These are phyloP conservation scores for Chaetomiaceae sp. DNA, from an alignment of 2,329 filamentous ascomycete species.

Conservation along the genomic window DNA sequence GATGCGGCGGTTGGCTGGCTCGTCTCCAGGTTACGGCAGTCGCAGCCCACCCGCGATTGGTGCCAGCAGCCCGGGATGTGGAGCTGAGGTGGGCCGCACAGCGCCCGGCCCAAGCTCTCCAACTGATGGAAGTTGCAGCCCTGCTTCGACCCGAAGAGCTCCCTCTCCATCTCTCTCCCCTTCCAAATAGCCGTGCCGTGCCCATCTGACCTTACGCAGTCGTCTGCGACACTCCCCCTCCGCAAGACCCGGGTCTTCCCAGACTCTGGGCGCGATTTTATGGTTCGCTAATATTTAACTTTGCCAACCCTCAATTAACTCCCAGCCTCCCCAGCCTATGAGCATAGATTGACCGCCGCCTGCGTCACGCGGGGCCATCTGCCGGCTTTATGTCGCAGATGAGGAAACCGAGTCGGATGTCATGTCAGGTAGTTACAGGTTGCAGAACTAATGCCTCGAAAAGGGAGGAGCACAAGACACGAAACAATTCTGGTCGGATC, in stretches of 20 bases:
- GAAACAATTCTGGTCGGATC: not conserved
- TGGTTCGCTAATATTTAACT: slow-evolving; percentile 20
- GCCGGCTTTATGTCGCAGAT: slow-evolving; percentile 28
- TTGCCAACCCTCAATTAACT: slow-evolving; percentile 11
- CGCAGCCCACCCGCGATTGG: slow-evolving; percentile 6
- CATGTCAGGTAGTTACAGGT: slow-evolving; percentile 16
- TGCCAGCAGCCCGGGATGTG: not conserved
- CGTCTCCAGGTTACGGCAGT: slow-evolving; percentile 16
- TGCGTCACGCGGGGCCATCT: slow-evolving; percentile 22
- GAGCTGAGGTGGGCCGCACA: not conserved
- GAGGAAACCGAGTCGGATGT: slow-evolving; percentile 2
- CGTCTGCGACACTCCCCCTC: slow-evolving; percentile 9
- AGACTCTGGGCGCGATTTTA: slow-evolving; percentile 14
- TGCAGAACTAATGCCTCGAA: not conserved
- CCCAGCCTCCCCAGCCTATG: slow-evolving; percentile 13
- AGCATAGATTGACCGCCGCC: slow-evolving; percentile 20
- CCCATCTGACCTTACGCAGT: slow-evolving; percentile 18
- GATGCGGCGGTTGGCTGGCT: slow-evolving; percentile 3
- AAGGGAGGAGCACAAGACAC: slow-evolving; percentile 1
- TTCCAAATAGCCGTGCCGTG: slow-evolving; percentile 25
- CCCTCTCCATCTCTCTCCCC: not conserved
- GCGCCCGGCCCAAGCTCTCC: too few species aligned
- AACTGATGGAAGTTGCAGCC: too few species aligned
- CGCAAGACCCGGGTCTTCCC: slow-evolving; percentile 10
- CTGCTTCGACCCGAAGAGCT: not conserved